phyloP scores from a whole-genome alignment of 139 green algal genomes.

The Tetradesmus obliquus region DNA sequence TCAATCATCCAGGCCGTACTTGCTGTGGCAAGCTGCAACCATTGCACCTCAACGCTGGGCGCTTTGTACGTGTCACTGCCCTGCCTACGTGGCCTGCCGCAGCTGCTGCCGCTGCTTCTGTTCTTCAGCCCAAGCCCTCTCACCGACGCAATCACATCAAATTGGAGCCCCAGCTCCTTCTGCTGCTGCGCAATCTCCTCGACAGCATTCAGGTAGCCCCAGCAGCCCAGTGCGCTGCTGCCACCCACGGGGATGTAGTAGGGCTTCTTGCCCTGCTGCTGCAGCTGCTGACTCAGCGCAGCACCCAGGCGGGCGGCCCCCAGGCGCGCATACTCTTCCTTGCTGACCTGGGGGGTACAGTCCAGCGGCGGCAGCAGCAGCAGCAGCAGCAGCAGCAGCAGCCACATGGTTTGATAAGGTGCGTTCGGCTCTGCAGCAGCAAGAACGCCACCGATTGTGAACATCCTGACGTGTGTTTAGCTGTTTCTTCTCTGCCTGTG shows the following conservation, averaged over 20 bases:
- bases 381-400: background rate
- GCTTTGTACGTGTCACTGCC: background rate
- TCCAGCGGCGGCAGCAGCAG: background rate
- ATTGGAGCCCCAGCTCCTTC: constrained; percentile 56
- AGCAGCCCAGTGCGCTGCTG: constrained; percentile 85
- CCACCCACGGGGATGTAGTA: constrained; percentile 95
- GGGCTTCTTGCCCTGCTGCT: constrained; percentile 73
- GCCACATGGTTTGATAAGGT: background rate
- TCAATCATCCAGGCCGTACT: background rate
- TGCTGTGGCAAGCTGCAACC: background rate
- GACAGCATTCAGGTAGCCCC: constrained; percentile 91
- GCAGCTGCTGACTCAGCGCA: constrained; percentile 72
- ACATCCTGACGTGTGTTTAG: too few relatives aligned
- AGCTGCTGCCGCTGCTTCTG: background rate
- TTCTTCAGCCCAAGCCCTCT: background rate
- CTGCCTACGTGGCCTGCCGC: background rate
- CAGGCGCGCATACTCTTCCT: constrained; percentile 89
- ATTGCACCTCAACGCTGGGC: background rate
- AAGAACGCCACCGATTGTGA: too few relatives aligned
- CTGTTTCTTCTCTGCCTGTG: too few relatives aligned
- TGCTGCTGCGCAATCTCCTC: constrained; percentile 84
- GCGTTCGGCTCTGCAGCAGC: background rate
- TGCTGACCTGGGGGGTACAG: constrained; percentile 74
- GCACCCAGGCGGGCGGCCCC: constrained; percentile 71
- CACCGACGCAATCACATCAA: constrained; percentile 83